Base-by-base conservation (phyloP, 352 stramenopile species). In the Pseudoperonospora humuli region DNA sequence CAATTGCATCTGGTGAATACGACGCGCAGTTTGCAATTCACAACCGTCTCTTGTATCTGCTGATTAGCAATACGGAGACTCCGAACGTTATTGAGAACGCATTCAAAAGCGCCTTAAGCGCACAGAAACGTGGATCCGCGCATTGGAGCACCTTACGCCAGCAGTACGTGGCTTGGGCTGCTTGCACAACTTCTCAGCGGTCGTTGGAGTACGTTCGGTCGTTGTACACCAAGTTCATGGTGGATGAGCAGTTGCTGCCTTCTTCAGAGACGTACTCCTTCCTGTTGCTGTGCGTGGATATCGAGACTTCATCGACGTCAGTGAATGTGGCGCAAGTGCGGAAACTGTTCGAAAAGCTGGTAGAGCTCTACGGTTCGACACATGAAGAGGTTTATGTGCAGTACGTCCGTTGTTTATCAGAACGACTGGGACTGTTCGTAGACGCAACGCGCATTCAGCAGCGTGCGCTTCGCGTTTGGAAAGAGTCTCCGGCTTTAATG, bases 291-390 rank as follows among this genome's bases (percentile, higher is more conserved):
- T 90, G 75, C 45, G 62, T 93, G 37, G 64, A 83, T 39, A 62
- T 86, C 17, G 78, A 93, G 60, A 77, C 64, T n/a, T 65, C 78
- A 10, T 41, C 57, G 0, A 38, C 46, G 4, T 53, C 60, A 20
- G 54, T 78, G 14, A 45, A 61, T 10, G 51, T 75, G 9, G 28
- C 59, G 9, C 61, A 69, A 11, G 70, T 88, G 47, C 75, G 73
- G 29, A 50, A 57, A 41, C 52, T 93, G 33, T 91, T 87, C 47
- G 81, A 93, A 56, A 87, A 87, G 61, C 48, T 91, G 36, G 61
- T 93, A 21, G 81, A 91, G 37, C 54, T 93, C 2, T 93, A 85
- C 25, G 75, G 81, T 32, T 41, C 42, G 27, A 34, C 45, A 18
- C 48, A 67, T 3, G 74, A 90, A 43, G 75, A 83, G 25, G 67